These are phyloP conservation scores for Phytophthora ohioensis DNA, from an alignment of 352 stramenopile species.

Conservation along the genomic window DNA sequence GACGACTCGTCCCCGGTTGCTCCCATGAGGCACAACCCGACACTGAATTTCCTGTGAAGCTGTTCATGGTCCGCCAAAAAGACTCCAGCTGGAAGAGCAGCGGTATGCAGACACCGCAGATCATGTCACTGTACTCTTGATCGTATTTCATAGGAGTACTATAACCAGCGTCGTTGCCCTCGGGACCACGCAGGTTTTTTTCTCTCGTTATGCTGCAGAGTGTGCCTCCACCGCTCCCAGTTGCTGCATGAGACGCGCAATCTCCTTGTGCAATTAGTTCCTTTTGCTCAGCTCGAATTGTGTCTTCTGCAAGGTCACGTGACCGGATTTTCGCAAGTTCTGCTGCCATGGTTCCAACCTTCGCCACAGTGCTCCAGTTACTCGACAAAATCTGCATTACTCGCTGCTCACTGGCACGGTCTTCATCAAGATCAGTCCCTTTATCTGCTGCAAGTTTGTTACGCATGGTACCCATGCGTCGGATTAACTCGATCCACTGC, in stretches of 20 bases:
- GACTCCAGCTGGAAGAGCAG: neutral
- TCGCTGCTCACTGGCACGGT: constrained; percentile 46
- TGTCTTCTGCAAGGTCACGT: constrained; percentile 58
- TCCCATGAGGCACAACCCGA: constrained; percentile 23
- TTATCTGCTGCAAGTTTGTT: constrained; percentile 29
- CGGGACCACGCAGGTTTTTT: constrained; percentile 26
- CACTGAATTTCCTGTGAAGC: constrained; percentile 32
- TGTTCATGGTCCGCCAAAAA: constrained; percentile 1
- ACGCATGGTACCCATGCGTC: constrained; percentile 36
- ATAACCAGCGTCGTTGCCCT: constrained; percentile 26
- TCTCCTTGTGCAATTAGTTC: constrained; percentile 75
- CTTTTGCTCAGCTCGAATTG: constrained; percentile 54
- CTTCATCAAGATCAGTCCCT: constrained; percentile 46
- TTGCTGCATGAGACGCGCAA: constrained; percentile 62
- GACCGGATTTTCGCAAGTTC: constrained; percentile 65
- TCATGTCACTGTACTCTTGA: constrained; percentile 28
- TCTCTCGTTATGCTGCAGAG: constrained; percentile 11
- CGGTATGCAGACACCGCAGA: neutral
- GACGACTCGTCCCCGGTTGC: constrained; percentile 17
- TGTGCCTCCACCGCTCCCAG: constrained; percentile 46
- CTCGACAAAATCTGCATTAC: constrained; percentile 61
- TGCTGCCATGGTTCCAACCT: constrained; percentile 57
- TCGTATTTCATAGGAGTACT: constrained; percentile 27
- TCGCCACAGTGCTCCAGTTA: constrained; percentile 73
- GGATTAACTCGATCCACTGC: constrained; percentile 53